Evolutionary conservation across 2,329 filamentous ascomycete genomes (phyloP), one percentile per base, ranked within the genome.

Genomic region (Diaporthe sp.): DNA sequence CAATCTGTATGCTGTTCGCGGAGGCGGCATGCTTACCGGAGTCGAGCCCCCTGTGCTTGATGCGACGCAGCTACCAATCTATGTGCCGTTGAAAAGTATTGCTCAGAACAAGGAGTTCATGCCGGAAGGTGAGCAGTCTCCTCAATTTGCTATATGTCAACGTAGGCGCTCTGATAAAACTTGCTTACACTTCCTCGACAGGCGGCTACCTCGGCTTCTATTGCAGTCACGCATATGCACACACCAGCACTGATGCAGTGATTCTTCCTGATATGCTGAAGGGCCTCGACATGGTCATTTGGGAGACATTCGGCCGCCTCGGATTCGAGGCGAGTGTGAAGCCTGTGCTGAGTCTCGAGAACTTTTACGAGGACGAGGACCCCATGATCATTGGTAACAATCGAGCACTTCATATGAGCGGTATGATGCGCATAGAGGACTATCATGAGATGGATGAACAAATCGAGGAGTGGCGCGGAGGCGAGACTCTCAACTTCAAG

Each of bases 201-300:
- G 87, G 87, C 6, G 85, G 87, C 0, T 78, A 78, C 2, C 74
- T 90, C 0, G 88, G 87, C 0, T 83, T 88, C 51, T 84, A 80
- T 69, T 89, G 87, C 75, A 83, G 82, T 7, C 87, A 90, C 73
- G 82, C 83, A 0, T 90, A 90, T 77, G 82, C 87, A 0, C 86
- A 89, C 67, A 81, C 82, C 1, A 81, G 82, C 2, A 51, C 61
- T 15, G 83, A 81, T 1, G 28, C 62, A 0, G 79, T 80, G 0
- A 39, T 77, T 8, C 79, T 87, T 3, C 86, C 85, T 0, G 79
- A 79, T 4, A 79, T 80, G 0, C 80, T 90, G 4, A 90, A 89
- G 77, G 87, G 88, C 1, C 78, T 84, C 1, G 88, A 89, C 75
- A 83, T 87, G 76, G 80, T 84, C 0, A 73, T 88, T 0, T 89